Conservation (phyloP, 2,329 filamentous ascomycete genomes). For the Aspergillus sp. region DNA sequence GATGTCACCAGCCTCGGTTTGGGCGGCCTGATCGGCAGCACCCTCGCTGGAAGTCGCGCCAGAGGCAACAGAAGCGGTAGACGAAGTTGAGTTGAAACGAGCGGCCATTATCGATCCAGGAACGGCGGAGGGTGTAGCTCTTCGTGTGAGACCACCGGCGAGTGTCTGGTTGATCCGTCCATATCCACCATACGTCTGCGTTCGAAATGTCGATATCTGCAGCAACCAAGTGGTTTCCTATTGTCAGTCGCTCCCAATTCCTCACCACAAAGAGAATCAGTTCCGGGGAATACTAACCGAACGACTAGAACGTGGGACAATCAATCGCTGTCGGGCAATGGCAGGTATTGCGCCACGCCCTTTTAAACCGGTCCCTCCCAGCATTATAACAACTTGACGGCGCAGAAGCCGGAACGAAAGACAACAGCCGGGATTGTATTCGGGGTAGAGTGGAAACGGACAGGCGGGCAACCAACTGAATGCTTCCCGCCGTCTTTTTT, state of each 20-base stretch:
- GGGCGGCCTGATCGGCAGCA: neutral
- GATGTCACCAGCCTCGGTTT: constrained; percentile 9
- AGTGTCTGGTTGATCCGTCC: constrained; percentile 16
- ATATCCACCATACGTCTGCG: constrained; percentile 16
- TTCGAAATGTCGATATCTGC: constrained; percentile 31
- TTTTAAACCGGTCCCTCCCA: constrained; percentile 49
- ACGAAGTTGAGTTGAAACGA: constrained; percentile 35
- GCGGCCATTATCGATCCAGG: constrained; percentile 18
- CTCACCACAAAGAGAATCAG: neutral
- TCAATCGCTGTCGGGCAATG: constrained; percentile 22
- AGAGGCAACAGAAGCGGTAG: constrained; percentile 13
- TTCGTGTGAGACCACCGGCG: constrained; percentile 17
- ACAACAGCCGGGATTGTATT: constrained; percentile 4
- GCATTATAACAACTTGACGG: constrained; percentile 36
- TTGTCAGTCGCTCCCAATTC: constrained; percentile 5
- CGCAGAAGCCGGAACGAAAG: constrained; percentile 4
- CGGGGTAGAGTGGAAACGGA: too few species aligned
- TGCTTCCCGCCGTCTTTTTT: constrained; percentile 1
- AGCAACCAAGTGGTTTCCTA: constrained; percentile 9
- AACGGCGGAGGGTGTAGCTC: constrained; percentile 12
- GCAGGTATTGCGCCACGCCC: constrained; percentile 42
- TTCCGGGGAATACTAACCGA: constrained; percentile 24
- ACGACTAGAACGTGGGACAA: constrained; percentile 24
- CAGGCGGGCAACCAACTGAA: too few species aligned
- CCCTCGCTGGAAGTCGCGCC: constrained; percentile 7